Evolutionary conservation across 352 stramenopile genomes (phyloP), one percentile per base, ranked within the genome.

Genomic region (Lagenidium giganteum): DNA sequence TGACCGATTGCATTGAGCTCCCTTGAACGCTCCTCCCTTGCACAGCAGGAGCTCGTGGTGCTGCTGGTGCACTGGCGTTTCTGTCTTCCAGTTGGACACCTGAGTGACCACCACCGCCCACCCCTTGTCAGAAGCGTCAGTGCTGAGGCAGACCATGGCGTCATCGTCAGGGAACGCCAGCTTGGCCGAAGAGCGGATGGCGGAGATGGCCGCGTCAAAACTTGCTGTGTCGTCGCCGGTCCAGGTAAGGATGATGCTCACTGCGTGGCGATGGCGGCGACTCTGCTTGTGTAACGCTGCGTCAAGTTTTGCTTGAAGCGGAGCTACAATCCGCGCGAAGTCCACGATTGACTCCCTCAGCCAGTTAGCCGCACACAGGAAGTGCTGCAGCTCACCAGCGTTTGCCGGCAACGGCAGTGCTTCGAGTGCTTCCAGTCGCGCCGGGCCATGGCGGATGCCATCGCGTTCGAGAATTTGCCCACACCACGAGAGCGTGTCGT

Each of bases 1-100:
- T 2, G 30, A 41, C 43, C 44, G 46, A 13, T 53, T 37, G 7
- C 24, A 17, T 24, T 34, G 28, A 9, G 47, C 46, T 12, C 34
- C 36, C 23, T 51, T 49, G 28, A 57, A 57, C 9, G 40, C n/a
- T 1, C 40, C 46, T 31, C 53, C 41, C 36, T 57, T 55, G 36
- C 47, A 57, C 23, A 56, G 17, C 5, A 57, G 36, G 2, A 62
- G 36, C n/a, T 62, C 40, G 16, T 62, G 36, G 5, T 51, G 8
- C 25, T 62, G 46, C 26, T 57, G 24, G n/a, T 50, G 17, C 2
- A 56, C 51, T 11, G 30, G 37, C 6, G 35, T 3, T n/a, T 56
- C 20, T 18, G 37, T 23, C 23, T 57, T 35, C 32, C 42, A 62
- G n/a, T 53, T 31, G 5, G 8, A 12, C 8, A 59, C 50, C 40